A percentile compares a stretch with the other conserved stretches of the same genome.
Evolutionary conservation across 176 grass and related monocot genomes (phyloP).

Genomic region (Triticum aestivum): IWGSC_CS_RefSeq_v2.1 NC_057812.1:268278742-268279241

Average conservation of each 20-base stretch:
- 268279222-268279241: no score
- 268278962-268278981: background rate
- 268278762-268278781: background rate
- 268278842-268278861: no score
- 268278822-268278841: background rate
- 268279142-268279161: background rate
- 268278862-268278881: background rate
- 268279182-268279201: no score
- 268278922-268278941: slow-evolving; percentile 49
- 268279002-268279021: background rate
- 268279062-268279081: background rate
- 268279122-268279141: background rate
- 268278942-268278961: slow-evolving; percentile 37
- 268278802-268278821: slow-evolving; percentile 39
- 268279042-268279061: background rate
- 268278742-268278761: slow-evolving; percentile 57
- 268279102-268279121: background rate
- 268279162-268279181: background rate
- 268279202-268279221: no score
- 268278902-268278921: background rate
- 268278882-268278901: background rate
- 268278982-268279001: background rate
- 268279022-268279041: background rate
- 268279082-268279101: background rate
- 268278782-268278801: slow-evolving; percentile 40